Base-by-base conservation (phyloP, 2,329 filamentous ascomycete species). In the Aspergillus aculeatus region DNA sequence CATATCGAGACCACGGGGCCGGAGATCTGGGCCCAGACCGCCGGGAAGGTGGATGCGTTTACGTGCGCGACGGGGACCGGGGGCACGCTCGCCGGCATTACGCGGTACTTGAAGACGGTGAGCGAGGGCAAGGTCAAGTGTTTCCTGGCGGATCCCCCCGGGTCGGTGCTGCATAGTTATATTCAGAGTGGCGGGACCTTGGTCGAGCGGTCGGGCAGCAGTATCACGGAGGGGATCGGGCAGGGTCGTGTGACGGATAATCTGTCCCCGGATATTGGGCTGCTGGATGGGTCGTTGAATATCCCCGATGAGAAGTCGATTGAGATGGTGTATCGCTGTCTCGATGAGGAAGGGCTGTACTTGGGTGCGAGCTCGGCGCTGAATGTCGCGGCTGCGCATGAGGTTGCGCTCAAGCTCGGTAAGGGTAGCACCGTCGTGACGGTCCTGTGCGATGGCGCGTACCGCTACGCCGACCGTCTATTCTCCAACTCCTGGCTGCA, bases 181-280 rank as follows among this genome's bases (percentile, higher is more conserved):
- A 89, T 99, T 67, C 84, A 86, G 61, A 93, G 89, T 16, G 92
- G 92, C 12, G 93, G 93, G 44, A 89, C 90, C 73, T 82, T 98
- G 57, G 81, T 82, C n/a, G 94, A 97, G 72, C 84, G 95, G 54
- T 81, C 81, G 2, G 95, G 95, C 10, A 88, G 90, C 57, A 95
- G 90, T 71, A 98, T 99, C 78, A 99, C 95, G 2, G 95, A 99
- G 80, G 95, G 95, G 24, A 99, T 99, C 70, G 95, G 95, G 21
- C 95, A 98, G 80, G 95, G 95, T 41, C 89, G 95, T 55, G 86
- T 99, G 54, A 99, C 95, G n/a, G 91, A 96, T 73, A 99, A 99
- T 78, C 80, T 99, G 65, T 82, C 86, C 77, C 90, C 90, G 4
- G 95, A 99, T 71, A 84, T 99, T 59, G 89, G 84, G 62, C 82